Evolutionary conservation across 164 flowering plant species (phyloP).

Genomic region (Chloranthus sessilifolius): DNA sequence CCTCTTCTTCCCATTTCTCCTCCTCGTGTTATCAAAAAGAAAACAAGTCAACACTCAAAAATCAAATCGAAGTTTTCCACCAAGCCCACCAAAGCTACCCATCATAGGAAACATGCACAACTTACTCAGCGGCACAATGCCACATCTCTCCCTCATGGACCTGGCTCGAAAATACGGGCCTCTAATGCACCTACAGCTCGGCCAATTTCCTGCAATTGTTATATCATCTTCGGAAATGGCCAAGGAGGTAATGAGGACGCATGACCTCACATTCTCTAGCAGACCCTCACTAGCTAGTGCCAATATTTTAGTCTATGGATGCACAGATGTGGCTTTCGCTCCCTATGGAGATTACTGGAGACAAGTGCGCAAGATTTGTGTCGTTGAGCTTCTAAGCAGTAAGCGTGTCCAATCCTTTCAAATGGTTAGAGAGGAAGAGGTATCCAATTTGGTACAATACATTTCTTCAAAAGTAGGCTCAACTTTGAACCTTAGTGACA

Average conservation of each 20-base stretch:
- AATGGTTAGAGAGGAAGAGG: constrained; percentile 45
- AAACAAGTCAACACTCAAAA: too few relatives aligned
- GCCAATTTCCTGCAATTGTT: constrained; percentile 41
- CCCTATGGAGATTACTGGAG: constrained; percentile 60
- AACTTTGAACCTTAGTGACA: too few relatives aligned
- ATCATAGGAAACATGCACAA: constrained; percentile 62
- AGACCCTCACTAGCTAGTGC: constrained; percentile 32
- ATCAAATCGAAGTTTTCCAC: too few relatives aligned
- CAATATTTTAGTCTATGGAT: constrained; percentile 36
- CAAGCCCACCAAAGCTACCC: constrained; percentile 46
- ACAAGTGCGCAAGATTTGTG: constrained; percentile 33
- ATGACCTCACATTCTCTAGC: constrained; percentile 42
- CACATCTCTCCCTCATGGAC: constrained; percentile 35
- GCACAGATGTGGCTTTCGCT: constrained; percentile 37
- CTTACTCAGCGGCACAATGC: constrained; percentile 39
- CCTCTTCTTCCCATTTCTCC: too few relatives aligned
- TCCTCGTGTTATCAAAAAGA: too few relatives aligned
- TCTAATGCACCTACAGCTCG: constrained; percentile 38
- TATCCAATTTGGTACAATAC: constrained; percentile 29
- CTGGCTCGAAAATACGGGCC: constrained; percentile 39
- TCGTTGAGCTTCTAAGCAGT: constrained; percentile 37
- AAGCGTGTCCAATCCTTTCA: constrained; percentile 40
- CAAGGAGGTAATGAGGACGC: constrained; percentile 38
- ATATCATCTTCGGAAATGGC: constrained; percentile 52
- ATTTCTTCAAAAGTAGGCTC: too few relatives aligned